Percentiles rank a stretch among this genome's conserved stretches.
phyloP scores from a whole-genome alignment of 1,139 yeast species.

The Lodderomyces theae region DNA sequence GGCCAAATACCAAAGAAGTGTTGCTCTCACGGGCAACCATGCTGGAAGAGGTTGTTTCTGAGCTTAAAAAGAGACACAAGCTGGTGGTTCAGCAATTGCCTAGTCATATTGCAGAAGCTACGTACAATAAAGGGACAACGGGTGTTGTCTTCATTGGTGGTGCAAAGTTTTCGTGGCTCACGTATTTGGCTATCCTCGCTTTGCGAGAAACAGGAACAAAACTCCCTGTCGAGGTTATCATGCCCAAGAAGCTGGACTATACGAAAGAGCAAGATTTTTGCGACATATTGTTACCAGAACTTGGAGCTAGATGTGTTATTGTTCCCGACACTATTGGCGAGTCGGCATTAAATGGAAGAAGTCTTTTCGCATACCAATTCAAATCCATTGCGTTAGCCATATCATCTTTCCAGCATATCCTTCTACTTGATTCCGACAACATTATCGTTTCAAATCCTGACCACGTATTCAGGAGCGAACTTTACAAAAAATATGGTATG shows the following conservation, averaged over 20 bases:
- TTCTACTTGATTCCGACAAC: conserved; percentile 45
- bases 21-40: conserved; percentile 31
- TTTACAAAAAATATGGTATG: conserved; percentile 56
- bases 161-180: conserved; percentile 37
- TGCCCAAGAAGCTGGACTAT: conserved; percentile 34
- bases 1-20: conserved; percentile 26
- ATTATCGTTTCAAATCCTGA: conserved; percentile 37
- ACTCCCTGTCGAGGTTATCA: conserved; percentile 37
- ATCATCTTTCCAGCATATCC: conserved; percentile 41
- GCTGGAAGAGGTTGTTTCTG: conserved; percentile 21
- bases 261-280: conserved; percentile 29
- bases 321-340: conserved; percentile 38
- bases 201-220: conserved; percentile 35
- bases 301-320: conserved; percentile 31
- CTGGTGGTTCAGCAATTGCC: conserved; percentile 26
- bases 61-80: conserved; percentile 26
- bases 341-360: conserved; percentile 33
- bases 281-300: conserved; percentile 21
- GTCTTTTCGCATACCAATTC: conserved; percentile 36
- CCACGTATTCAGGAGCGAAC: conserved; percentile 48
- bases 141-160: conserved; percentile 44
- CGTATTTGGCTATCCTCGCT: conserved; percentile 34
- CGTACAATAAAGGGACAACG: conserved; percentile 25
- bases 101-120: conserved; percentile 20
- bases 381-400: conserved; percentile 40